Percentiles rank a stretch among this genome's conserved stretches.
Evolutionary conservation across 768 basidiomycete genomes (phyloP).

Genomic region (Scleroderma bovista): DNA sequence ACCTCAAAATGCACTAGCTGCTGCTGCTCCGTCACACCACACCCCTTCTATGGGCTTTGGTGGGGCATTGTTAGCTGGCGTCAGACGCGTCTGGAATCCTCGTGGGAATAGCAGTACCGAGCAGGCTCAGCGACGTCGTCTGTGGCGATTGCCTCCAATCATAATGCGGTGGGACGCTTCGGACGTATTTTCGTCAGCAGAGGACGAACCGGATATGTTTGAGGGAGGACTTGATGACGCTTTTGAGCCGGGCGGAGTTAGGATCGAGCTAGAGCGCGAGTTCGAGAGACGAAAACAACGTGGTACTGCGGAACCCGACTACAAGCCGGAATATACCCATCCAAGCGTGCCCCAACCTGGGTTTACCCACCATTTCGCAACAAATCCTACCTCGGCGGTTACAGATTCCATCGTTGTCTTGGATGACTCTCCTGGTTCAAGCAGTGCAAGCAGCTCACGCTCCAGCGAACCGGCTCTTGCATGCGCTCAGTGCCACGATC

Average conservation of each 20-base stretch:
- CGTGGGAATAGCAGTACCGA: slow-evolving; percentile 3
- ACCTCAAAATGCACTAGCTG: slow-evolving; percentile 25
- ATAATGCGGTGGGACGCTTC: slow-evolving; percentile 27
- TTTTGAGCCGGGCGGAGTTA: slow-evolving; percentile 10
- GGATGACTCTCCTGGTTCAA: slow-evolving; percentile 32
- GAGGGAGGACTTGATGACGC: slow-evolving; percentile 13
- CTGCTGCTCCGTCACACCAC: slow-evolving; percentile 49
- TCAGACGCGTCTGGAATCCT: slow-evolving; percentile 23
- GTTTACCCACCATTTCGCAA: slow-evolving; percentile 63
- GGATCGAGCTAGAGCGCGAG: slow-evolving; percentile 16
- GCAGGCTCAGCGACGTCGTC: slow-evolving; percentile 8
- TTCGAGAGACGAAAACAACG: slow-evolving; percentile 17
- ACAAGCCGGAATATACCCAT: slow-evolving; percentile 61
- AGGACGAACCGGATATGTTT: slow-evolving; percentile 6
- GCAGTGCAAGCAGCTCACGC: slow-evolving; percentile 19
- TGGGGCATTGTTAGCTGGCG: slow-evolving; percentile 51
- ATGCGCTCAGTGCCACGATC: slow-evolving; percentile 63
- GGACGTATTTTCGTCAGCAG: too few relatives aligned
- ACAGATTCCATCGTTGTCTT: slow-evolving; percentile 36
- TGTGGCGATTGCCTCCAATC: slow-evolving; percentile 22
- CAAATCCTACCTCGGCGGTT: slow-evolving; percentile 23
- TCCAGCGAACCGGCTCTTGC: slow-evolving; percentile 43
- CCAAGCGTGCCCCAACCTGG: slow-evolving; percentile 50
- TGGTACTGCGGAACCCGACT: slow-evolving; percentile 34
- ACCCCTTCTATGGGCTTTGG: slow-evolving; percentile 60